These are phyloP conservation scores for Botryotinia globosa DNA, from an alignment of 2,329 filamentous ascomycete genomes.

Conservation along the genomic window DNA sequence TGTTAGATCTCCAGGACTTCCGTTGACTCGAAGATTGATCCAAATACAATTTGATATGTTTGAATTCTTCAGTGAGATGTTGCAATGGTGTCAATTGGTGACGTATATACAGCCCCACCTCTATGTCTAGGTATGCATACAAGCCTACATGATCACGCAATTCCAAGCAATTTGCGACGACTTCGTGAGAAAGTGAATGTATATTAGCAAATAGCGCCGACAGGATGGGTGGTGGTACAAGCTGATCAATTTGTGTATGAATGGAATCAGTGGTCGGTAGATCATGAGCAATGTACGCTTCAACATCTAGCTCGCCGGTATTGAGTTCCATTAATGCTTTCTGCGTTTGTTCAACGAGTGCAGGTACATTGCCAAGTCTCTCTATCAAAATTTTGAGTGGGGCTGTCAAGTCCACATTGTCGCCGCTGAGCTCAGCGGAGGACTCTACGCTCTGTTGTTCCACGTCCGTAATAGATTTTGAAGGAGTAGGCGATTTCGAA, in stretches of 20 bases:
- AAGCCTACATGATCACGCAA: background rate
- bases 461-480: background rate
- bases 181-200: background rate
- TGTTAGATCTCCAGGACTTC: background rate
- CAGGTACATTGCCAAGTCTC: background rate
- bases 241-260: background rate
- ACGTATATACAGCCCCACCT: background rate
- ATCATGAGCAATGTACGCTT: background rate
- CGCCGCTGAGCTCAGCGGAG: background rate
- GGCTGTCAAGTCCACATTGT: background rate
- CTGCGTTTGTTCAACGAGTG: background rate
- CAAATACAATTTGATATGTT: background rate
- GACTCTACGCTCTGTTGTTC: background rate
- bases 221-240: constrained; percentile 1
- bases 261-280: background rate
- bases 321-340: background rate
- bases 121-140: background rate
- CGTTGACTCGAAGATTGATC: background rate
- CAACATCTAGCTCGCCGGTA: background rate
- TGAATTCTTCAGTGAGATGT: background rate
- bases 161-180: background rate
- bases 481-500: background rate
- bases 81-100: background rate
- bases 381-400: background rate
- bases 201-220: background rate